phyloP scores from a whole-genome alignment of 1,284 basidiomycete genomes.

The Xerocomus amazonicus region DNA sequence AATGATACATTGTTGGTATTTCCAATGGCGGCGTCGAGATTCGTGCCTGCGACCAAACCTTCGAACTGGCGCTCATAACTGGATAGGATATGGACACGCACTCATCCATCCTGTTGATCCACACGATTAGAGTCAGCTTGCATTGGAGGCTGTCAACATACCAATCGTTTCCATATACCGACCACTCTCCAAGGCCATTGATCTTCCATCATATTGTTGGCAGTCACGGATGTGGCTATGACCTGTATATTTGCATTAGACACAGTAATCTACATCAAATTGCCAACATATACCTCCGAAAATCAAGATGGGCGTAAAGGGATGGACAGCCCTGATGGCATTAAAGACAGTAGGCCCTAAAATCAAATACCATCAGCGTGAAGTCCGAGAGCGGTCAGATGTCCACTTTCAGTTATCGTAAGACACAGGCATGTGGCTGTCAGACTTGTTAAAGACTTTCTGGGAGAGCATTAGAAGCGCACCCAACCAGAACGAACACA shows the following conservation, averaged over 20 bases:
- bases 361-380: not conserved
- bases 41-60: conserved; percentile 39
- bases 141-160: conserved; percentile 20
- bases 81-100: conserved; percentile 6
- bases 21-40: conserved; percentile 41
- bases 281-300: conserved; percentile 53
- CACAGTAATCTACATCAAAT: not conserved
- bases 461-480: conserved; percentile 16
- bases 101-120: conserved; percentile 33
- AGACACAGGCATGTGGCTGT: conserved; percentile 68
- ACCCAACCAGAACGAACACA: conserved; percentile 74
- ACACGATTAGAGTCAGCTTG: not conserved
- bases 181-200: conserved; percentile 76
- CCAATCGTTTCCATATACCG: conserved; percentile 88
- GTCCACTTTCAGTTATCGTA: conserved; percentile 53
- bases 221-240: conserved; percentile 82
- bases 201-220: conserved; percentile 54
- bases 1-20: conserved; percentile 53
- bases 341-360: conserved; percentile 69
- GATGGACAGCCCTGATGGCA: conserved; percentile 70
- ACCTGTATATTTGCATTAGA: conserved; percentile 34
- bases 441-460: not conserved
- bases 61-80: not conserved
- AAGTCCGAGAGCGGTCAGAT: not conserved
- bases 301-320: conserved; percentile 72